phyloP scores from a whole-genome alignment of 768 basidiomycete species.

The Holtermanniella nyarrowii region DNA sequence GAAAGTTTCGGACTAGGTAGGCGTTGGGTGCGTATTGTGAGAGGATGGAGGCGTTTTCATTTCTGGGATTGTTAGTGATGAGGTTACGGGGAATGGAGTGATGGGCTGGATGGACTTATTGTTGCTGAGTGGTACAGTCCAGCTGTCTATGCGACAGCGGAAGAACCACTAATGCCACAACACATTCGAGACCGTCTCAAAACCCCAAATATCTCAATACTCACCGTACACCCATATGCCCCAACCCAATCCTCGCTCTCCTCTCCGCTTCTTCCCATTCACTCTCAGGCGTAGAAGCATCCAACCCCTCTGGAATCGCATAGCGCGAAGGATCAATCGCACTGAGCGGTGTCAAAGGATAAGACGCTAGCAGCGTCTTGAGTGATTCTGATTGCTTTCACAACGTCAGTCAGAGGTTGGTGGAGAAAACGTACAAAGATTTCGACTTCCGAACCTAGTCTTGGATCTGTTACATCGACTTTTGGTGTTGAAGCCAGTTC shows the following conservation, averaged over 20 bases:
- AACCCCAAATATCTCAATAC: slow-evolving; percentile 1
- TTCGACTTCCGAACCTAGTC: slow-evolving; percentile 26
- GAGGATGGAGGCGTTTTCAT: slow-evolving; percentile 69
- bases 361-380: slow-evolving; percentile 17
- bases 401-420: slow-evolving; percentile 40
- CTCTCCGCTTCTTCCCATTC: slow-evolving; percentile 29
- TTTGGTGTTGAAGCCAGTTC: slow-evolving; percentile 27
- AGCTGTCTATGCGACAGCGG: background rate
- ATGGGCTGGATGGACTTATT: background rate
- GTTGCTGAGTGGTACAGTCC: too few relatives aligned
- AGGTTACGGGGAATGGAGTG: background rate
- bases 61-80: slow-evolving; percentile 44
- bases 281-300: slow-evolving; percentile 3
- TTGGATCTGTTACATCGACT: slow-evolving; percentile 22
- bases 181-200: background rate
- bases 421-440: slow-evolving; percentile 31
- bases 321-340: slow-evolving; percentile 36
- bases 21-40: slow-evolving; percentile 83
- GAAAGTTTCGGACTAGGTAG: slow-evolving; percentile 84
- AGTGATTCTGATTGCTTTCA: slow-evolving; percentile 39
- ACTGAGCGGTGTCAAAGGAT: slow-evolving; percentile 19
- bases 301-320: slow-evolving; percentile 8
- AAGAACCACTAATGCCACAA: background rate
- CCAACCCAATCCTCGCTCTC: slow-evolving; percentile 29
- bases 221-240: slow-evolving; percentile 35